A percentile compares a stretch with the other conserved stretches of the same genome.
These are phyloP conservation scores for Monosporascus sp. DNA, from an alignment of 2,329 filamentous ascomycete genomes.

Conservation along the genomic window DNA sequence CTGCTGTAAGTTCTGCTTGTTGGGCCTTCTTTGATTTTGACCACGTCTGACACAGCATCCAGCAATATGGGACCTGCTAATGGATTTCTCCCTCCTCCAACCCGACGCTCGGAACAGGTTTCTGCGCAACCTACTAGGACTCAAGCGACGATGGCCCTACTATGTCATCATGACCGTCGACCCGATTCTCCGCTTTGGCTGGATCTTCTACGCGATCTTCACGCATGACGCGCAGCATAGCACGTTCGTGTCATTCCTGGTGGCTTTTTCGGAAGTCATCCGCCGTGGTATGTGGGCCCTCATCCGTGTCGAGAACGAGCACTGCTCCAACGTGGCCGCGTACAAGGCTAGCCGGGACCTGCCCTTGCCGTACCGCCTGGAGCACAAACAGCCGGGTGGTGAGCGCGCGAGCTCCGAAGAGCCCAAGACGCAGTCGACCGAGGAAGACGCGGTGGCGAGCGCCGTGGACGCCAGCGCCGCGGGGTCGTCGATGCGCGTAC, in stretches of 20 bases:
- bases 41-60: conserved; percentile 4
- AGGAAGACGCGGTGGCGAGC: conserved; percentile 12
- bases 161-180: conserved; percentile 81
- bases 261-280: conserved; percentile 73
- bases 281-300: conserved; percentile 86
- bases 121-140: conserved; percentile 73
- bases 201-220: conserved; percentile 91
- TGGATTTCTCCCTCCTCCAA: conserved; percentile 94
- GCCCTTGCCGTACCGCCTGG: conserved; percentile 71
- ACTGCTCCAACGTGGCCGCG: conserved; percentile 84
- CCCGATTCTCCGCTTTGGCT: conserved; percentile 82
- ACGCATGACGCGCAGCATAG: conserved; percentile 76
- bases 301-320: conserved; percentile 95
- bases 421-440: conserved; percentile 7
- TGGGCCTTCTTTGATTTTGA: background rate
- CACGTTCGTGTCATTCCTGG: conserved; percentile 72
- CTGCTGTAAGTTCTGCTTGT: conserved; percentile 50
- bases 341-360: conserved; percentile 88
- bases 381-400: conserved; percentile 35
- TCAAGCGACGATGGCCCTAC: conserved; percentile 77
- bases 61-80: conserved; percentile 88
- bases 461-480: conserved; percentile 15
- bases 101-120: conserved; percentile 61
- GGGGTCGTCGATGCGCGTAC: conserved; percentile 9
- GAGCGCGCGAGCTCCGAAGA: conserved; percentile 36